These are phyloP conservation scores for Vitis riparia DNA, from an alignment of 164 flowering plant species.

Conservation along the genomic window DNA sequence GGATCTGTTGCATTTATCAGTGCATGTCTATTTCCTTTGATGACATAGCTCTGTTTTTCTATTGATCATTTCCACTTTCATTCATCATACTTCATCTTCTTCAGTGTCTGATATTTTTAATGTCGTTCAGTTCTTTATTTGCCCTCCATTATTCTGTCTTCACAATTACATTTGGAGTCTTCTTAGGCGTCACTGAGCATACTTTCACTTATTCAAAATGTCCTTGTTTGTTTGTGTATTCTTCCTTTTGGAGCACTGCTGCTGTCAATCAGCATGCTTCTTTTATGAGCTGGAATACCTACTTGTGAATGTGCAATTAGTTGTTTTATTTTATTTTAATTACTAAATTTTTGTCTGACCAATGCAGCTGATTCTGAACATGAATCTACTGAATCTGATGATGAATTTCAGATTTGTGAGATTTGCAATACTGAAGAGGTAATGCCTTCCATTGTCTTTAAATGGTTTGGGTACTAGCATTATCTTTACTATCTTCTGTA, in stretches of 20 bases:
- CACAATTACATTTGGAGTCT: no score
- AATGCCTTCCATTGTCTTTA: slow-evolving; percentile 4
- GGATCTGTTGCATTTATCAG: not conserved
- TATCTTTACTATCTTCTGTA: slow-evolving; percentile 8
- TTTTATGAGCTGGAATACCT: not conserved
- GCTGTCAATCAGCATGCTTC: not conserved
- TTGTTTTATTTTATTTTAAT: not conserved
- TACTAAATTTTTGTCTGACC: slow-evolving; percentile 8
- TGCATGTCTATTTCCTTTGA: not conserved
- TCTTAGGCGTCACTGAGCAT: no score
- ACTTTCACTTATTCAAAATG: no score
- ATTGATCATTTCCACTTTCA: not conserved
- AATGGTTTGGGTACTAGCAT: not conserved
- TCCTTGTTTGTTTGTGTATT: not conserved
- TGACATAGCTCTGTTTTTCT: no score
- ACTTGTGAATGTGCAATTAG: not conserved
- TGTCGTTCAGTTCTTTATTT: not conserved
- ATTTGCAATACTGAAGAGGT: slow-evolving; percentile 88
- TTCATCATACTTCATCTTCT: not conserved
- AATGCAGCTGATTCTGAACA: slow-evolving; percentile 76
- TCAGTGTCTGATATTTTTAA: not conserved
- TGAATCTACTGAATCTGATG: slow-evolving; percentile 90
- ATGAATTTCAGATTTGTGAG: slow-evolving; percentile 96
- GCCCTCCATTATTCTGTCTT: not conserved
- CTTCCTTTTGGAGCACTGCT: no score